phyloP scores from a whole-genome alignment of 352 stramenopile species.

The Globisporangium takayamanum region DNA sequence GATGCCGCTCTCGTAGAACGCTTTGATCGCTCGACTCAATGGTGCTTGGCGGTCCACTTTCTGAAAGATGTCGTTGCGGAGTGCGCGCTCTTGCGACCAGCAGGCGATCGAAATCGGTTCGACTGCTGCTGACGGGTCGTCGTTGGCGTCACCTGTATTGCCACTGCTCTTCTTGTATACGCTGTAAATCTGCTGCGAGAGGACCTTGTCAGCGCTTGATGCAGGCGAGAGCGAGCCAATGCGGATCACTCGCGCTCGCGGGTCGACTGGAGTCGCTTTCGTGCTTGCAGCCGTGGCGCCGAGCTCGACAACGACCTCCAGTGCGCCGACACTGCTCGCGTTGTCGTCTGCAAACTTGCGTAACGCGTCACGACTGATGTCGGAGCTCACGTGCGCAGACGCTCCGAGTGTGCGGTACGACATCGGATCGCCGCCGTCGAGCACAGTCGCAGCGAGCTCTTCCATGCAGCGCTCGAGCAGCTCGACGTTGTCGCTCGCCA shows the following conservation, averaged over 20 bases:
- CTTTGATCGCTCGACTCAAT: constrained; percentile 32
- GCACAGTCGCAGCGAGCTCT: constrained; percentile 43
- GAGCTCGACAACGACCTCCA: constrained; percentile 34
- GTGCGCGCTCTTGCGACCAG: constrained; percentile 54
- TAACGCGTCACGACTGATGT: constrained; percentile 31
- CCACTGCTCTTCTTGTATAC: constrained; percentile 30
- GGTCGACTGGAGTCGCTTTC: constrained; percentile 18
- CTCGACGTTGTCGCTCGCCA: neutral
- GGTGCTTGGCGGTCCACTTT: constrained; percentile 29
- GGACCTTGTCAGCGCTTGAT: constrained; percentile 6
- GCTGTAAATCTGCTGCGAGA: constrained; percentile 46
- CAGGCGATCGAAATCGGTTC: constrained; percentile 29
- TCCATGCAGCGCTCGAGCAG: constrained; percentile 38
- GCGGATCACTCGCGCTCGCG: constrained; percentile 41
- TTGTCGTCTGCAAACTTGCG: constrained; percentile 28
- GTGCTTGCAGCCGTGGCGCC: neutral
- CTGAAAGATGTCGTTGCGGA: constrained; percentile 52
- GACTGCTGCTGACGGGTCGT: neutral
- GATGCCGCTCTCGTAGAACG: constrained; percentile 50
- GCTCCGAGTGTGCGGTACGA: constrained; percentile 49
- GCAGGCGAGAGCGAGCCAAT: constrained; percentile 13
- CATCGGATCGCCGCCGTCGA: constrained; percentile 46
- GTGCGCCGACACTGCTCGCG: constrained; percentile 24
- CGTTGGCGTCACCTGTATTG: constrained; percentile 1
- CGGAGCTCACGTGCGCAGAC: constrained; percentile 19